Base-by-base conservation (phyloP, 495 filamentous ascomycete species). In the Friedmanniomyces simplex region DNA sequence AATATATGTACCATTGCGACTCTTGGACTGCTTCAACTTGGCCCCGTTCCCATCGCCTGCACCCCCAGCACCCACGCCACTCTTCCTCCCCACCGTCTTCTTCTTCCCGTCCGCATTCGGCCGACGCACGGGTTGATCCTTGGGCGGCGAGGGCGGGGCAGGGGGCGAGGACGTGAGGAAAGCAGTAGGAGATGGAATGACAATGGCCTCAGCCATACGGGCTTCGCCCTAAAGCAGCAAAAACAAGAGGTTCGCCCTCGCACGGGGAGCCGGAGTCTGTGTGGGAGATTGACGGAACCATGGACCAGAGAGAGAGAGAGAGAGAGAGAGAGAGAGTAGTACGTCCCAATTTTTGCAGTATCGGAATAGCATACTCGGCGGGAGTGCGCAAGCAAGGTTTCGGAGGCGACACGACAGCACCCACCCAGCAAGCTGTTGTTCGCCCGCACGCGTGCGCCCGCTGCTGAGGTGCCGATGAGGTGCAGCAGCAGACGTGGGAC, bases 1-100 rank as follows among this genome's bases (percentile, higher is more conserved):
- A 14, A 25, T 43, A 28, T 54, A n/a, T n/a, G n/a, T n/a, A 88
- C 86, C 87, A 77, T 89, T 89, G 63, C 87, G 82, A 70, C 86
- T 89, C 67, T 91, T 91, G 49, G 83, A 86, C 71, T 89, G 87
- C 63, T 89, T 91, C 8, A 82, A 81, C 63, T 86, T 89, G 30
- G 67, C 67, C 56, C 67, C 64, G 51, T 50, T 63, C 36, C 58
- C 55, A 30, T 36, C 53, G 18, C 52, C 61, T 22, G 46, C 41
- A 14, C 37, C 24, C 41, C 57, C 41, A 28, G 32, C 56, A 22
- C 20, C 56, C 32, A 21, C 58, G 52, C 57, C 49, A 34, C 24
- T 39, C 34, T 54, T 59, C 39, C 28, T 34, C 37, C 14, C 39
- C 25, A 21, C 39, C 46, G 63, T 28, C 61, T 53, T 57, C 52